Conservation (phyloP, 805 yeast genomes). For the Ogataea henricii region DNA sequence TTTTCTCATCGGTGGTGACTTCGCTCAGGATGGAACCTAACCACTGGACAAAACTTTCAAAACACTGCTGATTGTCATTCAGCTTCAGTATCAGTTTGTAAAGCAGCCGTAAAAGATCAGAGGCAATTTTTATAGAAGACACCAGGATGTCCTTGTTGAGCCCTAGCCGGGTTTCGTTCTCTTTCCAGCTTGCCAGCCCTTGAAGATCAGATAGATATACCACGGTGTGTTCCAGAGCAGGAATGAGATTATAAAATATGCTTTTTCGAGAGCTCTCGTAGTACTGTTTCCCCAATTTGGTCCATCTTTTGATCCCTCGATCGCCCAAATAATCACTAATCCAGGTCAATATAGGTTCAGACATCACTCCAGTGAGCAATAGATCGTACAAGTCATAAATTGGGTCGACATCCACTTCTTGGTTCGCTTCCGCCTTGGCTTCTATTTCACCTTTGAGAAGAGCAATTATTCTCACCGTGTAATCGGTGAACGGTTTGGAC, state of each 20-base stretch:
- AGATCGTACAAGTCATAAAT: slow-evolving; percentile 47
- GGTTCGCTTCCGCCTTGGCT: slow-evolving; percentile 15
- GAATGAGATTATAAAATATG: slow-evolving; percentile 50
- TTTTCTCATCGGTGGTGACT: slow-evolving; percentile 41
- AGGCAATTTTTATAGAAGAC: slow-evolving; percentile 21
- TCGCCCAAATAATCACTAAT: slow-evolving; percentile 68
- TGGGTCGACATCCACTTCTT: slow-evolving; percentile 29
- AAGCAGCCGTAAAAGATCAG: slow-evolving; percentile 34
- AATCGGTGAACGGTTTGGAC: slow-evolving; percentile 40
- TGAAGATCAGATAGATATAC: slow-evolving; percentile 45
- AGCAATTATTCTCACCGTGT: slow-evolving; percentile 36
- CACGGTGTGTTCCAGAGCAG: slow-evolving; percentile 57
- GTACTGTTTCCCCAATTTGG: slow-evolving; percentile 47
- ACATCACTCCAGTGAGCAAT: slow-evolving; percentile 55
- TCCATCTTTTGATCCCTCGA: slow-evolving; percentile 60
- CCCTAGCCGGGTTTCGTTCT: slow-evolving; percentile 22
- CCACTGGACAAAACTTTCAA: slow-evolving; percentile 50
- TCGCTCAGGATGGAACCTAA: slow-evolving; percentile 38
- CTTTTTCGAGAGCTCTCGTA: slow-evolving; percentile 53
- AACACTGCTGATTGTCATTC: slow-evolving; percentile 48
- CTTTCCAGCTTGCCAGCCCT: slow-evolving; percentile 43
- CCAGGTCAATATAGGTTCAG: slow-evolving; percentile 55
- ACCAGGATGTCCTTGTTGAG: slow-evolving; percentile 20
- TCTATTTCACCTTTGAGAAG: slow-evolving; percentile 40
- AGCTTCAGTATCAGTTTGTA: slow-evolving; percentile 44